These are phyloP conservation scores for Eremochloa ophiuroides DNA, from an alignment of 176 grass and related monocot genomes.

Conservation along the genomic window DNA sequence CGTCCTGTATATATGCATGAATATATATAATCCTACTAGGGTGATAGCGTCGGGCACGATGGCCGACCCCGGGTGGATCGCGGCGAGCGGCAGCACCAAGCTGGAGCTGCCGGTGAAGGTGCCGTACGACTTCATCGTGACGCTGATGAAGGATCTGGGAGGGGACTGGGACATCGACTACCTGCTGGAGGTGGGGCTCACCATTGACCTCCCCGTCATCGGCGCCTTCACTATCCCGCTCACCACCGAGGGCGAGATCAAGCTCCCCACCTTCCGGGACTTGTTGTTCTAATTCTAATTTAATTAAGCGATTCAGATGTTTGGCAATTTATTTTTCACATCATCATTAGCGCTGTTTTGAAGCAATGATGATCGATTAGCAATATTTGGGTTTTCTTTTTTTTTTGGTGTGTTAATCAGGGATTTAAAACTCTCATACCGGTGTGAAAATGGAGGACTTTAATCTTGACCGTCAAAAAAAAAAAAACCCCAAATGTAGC, in stretches of 20 bases:
- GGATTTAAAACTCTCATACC: background rate
- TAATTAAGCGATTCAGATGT: background rate
- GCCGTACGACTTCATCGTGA: constrained; percentile 71
- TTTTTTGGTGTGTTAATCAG: too few species aligned
- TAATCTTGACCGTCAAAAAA: background rate
- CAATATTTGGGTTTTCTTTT: background rate
- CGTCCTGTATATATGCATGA: too few species aligned
- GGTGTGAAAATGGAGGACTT: background rate
- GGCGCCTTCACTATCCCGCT: constrained; percentile 87
- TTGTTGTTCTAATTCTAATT: too few species aligned
- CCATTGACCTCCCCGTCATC: constrained; percentile 70
- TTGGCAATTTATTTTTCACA: background rate
- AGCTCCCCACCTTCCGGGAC: constrained; percentile 72
- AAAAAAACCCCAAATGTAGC: too few species aligned
- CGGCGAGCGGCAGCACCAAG: constrained; percentile 52
- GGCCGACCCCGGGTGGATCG: constrained; percentile 81
- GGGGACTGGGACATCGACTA: constrained; percentile 96
- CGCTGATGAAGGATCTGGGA: constrained; percentile 59
- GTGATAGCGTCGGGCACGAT: constrained; percentile 66
- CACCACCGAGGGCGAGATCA: constrained; percentile 59
- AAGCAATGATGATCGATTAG: background rate
- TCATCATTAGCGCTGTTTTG: background rate
- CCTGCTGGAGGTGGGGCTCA: constrained; percentile 52
- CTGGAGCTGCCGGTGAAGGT: constrained; percentile 77
- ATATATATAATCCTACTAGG: too few species aligned